These are phyloP conservation scores for Penicillium cinerascens DNA, from an alignment of 495 filamentous ascomycete genomes.

Conservation along the genomic window DNA sequence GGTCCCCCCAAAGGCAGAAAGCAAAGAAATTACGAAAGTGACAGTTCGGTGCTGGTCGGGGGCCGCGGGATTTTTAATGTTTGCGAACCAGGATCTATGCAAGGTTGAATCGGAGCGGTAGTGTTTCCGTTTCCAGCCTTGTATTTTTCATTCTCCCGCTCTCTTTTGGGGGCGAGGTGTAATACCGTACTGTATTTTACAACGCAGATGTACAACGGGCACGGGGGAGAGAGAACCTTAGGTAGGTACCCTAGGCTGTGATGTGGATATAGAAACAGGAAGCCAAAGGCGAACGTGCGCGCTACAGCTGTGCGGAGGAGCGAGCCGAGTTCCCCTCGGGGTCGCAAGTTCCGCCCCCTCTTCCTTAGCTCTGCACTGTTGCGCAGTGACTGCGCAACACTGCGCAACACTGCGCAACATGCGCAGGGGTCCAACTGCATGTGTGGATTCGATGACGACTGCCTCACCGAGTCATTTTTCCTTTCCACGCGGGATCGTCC, in stretches of 20 bases:
- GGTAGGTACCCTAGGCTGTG: no score
- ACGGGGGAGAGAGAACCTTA: no score
- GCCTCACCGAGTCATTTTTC: background rate
- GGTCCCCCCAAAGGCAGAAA: no score
- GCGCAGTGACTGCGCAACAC: constrained; percentile 11
- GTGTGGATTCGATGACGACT: constrained; percentile 8
- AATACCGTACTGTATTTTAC: background rate
- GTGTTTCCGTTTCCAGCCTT: background rate
- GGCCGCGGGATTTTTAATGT: background rate
- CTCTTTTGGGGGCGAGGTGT: no score
- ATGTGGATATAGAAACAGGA: no score
- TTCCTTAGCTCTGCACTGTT: background rate
- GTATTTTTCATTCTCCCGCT: background rate
- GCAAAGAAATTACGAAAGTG: constrained; percentile 2
- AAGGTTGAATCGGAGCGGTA: constrained; percentile 1
- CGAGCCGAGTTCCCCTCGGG: background rate
- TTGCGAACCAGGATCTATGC: constrained; percentile 1
- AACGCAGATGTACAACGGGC: background rate
- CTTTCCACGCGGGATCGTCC: background rate
- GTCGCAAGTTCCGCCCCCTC: background rate
- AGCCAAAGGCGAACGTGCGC: background rate
- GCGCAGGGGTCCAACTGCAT: constrained; percentile 4
- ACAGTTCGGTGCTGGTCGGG: constrained; percentile 20
- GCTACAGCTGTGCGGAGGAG: background rate
- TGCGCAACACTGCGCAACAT: constrained; percentile 9